Evolutionary conservation across 805 yeast species (phyloP), one percentile per base, ranked within the genome.

Genomic region (Soucietia sequanensis): DNA sequence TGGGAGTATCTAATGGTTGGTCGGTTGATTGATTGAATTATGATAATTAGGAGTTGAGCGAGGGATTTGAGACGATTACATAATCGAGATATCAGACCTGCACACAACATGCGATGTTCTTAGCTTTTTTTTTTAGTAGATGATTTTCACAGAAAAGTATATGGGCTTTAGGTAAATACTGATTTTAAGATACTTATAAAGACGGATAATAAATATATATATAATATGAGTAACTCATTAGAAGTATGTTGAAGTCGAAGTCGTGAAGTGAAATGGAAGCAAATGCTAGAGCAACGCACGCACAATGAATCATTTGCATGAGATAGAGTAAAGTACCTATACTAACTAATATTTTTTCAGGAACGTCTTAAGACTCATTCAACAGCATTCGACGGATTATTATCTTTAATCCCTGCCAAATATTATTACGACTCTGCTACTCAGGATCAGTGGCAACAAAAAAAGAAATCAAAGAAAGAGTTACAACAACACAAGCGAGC

Each of bases 391-490:
- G 87, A 86, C 55, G 95, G 97, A 16, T 68, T 91, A 34, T 68
- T 91, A 39, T 87, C 96, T 14, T 68, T 91, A 58, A 90, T 91
- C 39, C 97, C 98, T 3, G 95, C 97, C 3, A 88, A 89, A 54
- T 89, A 84, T 54, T 91, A 91, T 58, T 89, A 86, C 56, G 96
- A 90, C 58, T 96, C 85, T 25, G 91, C 86, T 39, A 82, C 91
- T 2, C 80, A 83, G 49, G 81, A 82, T 34, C 97, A 91, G 62
- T 90, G 97, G 97, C 81, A 82, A 48, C 83, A 81, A 48, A 85
- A 80, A 65, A 87, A 88, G 67, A 76, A 81, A 61, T 60, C 78
- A 20, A 84, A 83, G 48, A 77, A 72, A 35, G 88, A 86, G 46
- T 60, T 70, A 14, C 76, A 70, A 45, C 70, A 65, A 34, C 79